These are phyloP conservation scores for Taiozyma onychis DNA, from an alignment of 1,139 yeast genomes.

Conservation along the genomic window DNA sequence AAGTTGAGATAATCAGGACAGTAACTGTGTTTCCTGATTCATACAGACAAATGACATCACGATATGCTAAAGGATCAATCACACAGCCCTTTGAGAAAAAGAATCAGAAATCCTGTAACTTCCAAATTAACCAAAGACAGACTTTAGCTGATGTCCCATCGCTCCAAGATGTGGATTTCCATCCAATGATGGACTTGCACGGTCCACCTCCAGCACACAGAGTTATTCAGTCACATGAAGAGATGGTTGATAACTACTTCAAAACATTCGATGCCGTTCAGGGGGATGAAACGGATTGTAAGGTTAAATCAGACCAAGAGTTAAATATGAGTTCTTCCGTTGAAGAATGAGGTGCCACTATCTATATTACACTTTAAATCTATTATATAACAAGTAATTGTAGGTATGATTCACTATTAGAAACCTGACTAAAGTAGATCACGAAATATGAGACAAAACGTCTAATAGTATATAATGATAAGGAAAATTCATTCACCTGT, in stretches of 20 bases:
- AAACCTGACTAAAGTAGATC: too few species aligned
- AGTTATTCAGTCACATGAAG: background rate
- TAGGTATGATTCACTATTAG: too few species aligned
- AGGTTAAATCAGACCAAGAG: background rate
- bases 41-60: background rate
- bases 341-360: background rate
- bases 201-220: background rate
- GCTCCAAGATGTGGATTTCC: background rate
- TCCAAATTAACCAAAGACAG: background rate
- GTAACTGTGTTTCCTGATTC: background rate
- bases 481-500: background rate
- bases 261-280: conserved; percentile 6
- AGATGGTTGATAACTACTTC: conserved; percentile 4
- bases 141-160: background rate
- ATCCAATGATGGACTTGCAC: background rate
- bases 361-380: too few species aligned
- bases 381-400: too few species aligned
- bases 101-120: background rate
- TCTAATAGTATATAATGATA: background rate
- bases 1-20: background rate
- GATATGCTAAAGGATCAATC: background rate
- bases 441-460: background rate
- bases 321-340: background rate
- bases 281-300: background rate
- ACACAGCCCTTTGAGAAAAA: background rate